Base-by-base conservation (phyloP, 148 eudicot genomes). In the Camellia sinensis region DNA sequence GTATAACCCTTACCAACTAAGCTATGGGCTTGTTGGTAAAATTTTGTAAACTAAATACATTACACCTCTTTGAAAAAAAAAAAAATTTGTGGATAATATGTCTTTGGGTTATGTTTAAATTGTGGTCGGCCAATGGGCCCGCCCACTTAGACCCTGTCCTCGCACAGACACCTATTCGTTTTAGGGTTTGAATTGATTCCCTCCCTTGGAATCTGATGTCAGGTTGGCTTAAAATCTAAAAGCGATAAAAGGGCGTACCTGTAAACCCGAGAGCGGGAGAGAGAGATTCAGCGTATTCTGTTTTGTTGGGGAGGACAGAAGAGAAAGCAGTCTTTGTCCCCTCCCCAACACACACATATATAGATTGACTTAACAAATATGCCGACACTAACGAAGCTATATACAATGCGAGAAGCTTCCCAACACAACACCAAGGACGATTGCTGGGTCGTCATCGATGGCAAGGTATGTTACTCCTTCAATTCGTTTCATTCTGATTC, bases 401-500 rank as follows among this genome's bases (percentile, higher is more conserved):
- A 69, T 77, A 60, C 91, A 43, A 90, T 93, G 96, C 85, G 87
- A 84, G 98, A 95, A 90, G 91, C 92, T 44, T 79, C 94, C 5
- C 80, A 86, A 74, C 98, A 95, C 81, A 93, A 90, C 81, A 83
- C 92, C 73, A 86, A 83, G 71, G 91, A 87, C 0, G 98, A 95
- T 85, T 95, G 98, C 60, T 95, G 98, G 98, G 80, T 95, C 46
- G 94, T 92, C 78, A 85, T 93, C 57, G 94, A 92, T 74, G 97
- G 97, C 82, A 95, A 95, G 93, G 98, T 93, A 57, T 73, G 15
- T 9, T 6, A 21, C 44, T 18, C 48, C 59, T 8, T 65, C 19
- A 2, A 21, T 17, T 57, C 61, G 5, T 17, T 57, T 67, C 13
- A 9, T 21, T 53, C 44, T 17, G 61, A 17, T 65, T 29, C 29